Evolutionary conservation across 2,329 filamentous ascomycete species (phyloP).

Genomic region (Talaromyces sp.): DNA sequence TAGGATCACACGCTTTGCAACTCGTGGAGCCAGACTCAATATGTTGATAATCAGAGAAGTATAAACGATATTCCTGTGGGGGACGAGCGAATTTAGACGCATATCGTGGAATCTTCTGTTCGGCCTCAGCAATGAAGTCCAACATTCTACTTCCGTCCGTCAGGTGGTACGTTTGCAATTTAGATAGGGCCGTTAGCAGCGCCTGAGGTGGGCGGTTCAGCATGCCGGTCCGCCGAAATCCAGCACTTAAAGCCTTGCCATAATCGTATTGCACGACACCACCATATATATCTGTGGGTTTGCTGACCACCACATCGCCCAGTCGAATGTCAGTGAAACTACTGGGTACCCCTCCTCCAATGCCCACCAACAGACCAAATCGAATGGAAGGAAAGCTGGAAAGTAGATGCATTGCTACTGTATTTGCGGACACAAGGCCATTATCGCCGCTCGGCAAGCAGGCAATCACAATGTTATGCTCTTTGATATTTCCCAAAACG

Average conservation of each 20-base stretch:
- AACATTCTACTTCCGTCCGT: neutral
- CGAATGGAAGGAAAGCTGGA: neutral
- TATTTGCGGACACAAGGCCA: neutral
- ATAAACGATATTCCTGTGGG: neutral
- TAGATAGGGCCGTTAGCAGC: neutral
- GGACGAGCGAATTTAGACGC: neutral
- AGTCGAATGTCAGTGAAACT: neutral
- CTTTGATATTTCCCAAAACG: neutral
- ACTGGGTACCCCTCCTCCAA: neutral
- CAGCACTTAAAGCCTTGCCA: neutral
- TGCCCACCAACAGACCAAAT: neutral
- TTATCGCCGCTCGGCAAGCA: neutral
- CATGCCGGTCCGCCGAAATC: neutral
- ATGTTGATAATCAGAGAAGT: neutral
- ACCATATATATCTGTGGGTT: neutral
- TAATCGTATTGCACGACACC: neutral
- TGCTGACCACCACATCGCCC: neutral
- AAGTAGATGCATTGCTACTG: neutral
- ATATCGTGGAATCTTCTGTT: neutral
- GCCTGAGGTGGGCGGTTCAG: slow-evolving; percentile 1
- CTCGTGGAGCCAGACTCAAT: neutral
- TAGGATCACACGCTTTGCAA: neutral
- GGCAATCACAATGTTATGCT: neutral
- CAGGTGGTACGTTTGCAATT: neutral
- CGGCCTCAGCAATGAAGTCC: neutral